Evolutionary conservation across 2,329 filamentous ascomycete genomes (phyloP), one percentile per base, ranked within the genome.

Genomic region (Fusarium verticillioides): DNA sequence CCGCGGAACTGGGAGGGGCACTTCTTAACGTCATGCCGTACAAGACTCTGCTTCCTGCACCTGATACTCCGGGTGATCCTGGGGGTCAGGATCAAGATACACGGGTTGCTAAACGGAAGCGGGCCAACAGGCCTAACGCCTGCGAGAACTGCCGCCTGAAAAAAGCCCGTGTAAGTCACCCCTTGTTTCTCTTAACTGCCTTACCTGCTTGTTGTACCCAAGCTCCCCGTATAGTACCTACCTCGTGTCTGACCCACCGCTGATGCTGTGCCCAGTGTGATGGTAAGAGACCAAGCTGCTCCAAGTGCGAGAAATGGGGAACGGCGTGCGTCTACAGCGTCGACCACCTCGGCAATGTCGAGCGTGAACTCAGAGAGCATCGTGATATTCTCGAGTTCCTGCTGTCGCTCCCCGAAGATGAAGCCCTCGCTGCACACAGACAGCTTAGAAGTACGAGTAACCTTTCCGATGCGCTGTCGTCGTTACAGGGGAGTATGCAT

Each of bases 141-240:
- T 71, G 69, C 9, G 67, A 71, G 46, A 71, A 63, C 30, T 71
- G 69, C n/a, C 69, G 69, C 18, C 11, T 46, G 34, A 71, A 71
- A 62, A 71, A 71, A 56, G 68, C 67, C 37, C 69, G 69, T 43
- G 69, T 71, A 71, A 71, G 69, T 71, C 23, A 5, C n/a, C 8
- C 23, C 15, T 32, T 37, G 3, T 60, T 21, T 23, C 26, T n/a
- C 44, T n/a, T 10, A 43, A 16, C 13, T 32, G 19, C 30, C n/a
- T 26, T 44, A 18, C 10, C 42, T 44, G 16, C 12, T n/a, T 26
- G 23, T n/a, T 26, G 23, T 32, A 16, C 15, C 43, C 47, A 34
- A 23, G 30, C 34, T 18, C 8, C 5, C 28, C 5, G 13, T n/a
- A 32, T 12, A 13, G 30, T 13, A 37, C 32, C 47, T 50, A 23